These are phyloP conservation scores for Leishmania lainsoni DNA, from an alignment of 208 protist genomes.

Conservation along the genomic window DNA sequence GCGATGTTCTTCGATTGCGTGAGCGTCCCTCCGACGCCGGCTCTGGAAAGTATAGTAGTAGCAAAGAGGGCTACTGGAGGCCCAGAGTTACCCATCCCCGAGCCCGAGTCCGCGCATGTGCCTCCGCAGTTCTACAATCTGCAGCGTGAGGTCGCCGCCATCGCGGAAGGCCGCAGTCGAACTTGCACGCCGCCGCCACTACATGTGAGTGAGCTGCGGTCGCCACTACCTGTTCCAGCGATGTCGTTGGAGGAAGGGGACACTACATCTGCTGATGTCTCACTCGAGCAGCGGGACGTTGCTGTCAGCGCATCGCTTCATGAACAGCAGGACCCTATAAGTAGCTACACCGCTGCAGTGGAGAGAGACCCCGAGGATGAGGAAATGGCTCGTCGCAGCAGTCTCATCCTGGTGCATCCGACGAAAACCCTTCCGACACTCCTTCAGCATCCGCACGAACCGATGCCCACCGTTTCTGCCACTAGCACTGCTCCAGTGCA, in stretches of 20 bases:
- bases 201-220: conserved; percentile 4
- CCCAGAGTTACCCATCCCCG: background rate
- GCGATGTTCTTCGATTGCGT: conserved; percentile 63
- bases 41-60: background rate
- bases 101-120: conserved; percentile 9
- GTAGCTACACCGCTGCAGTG: background rate
- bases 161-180: conserved; percentile 39
- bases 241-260: background rate
- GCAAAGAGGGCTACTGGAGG: background rate
- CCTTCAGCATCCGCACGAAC: conserved; percentile 45
- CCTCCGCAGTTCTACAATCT: conserved; percentile 48
- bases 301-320: too few relatives aligned
- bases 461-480: conserved; percentile 18
- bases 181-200: conserved; percentile 14
- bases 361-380: background rate
- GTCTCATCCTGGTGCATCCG: conserved; percentile 36
- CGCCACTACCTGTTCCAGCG: background rate
- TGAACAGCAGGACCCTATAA: too few relatives aligned
- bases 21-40: conserved; percentile 45
- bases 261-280: conserved; percentile 3
- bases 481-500: conserved; percentile 22
- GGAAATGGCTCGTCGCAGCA: conserved; percentile 26
- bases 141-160: conserved; percentile 46
- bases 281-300: background rate
- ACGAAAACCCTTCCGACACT: conserved; percentile 9